A percentile compares a stretch with the other conserved stretches of the same genome.
Evolutionary conservation across 1,284 basidiomycete genomes (phyloP).

Genomic region (Stereum hirsutum): DNA sequence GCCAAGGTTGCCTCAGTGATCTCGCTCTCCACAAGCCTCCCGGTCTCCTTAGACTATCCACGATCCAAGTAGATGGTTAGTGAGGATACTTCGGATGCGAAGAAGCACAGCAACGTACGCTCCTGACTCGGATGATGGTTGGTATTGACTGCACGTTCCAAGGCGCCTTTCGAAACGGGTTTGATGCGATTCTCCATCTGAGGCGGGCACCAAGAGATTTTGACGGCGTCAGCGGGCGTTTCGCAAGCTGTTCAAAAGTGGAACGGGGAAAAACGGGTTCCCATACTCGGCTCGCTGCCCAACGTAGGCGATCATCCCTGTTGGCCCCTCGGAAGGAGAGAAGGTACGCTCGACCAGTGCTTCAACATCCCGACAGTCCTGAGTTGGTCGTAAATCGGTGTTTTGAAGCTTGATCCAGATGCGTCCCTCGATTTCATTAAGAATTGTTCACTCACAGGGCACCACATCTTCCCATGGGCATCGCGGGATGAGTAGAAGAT

Average conservation of each 20-base stretch:
- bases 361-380: slow-evolving; percentile 75
- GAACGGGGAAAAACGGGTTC: not conserved
- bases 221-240: slow-evolving; percentile 2
- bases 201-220: slow-evolving; percentile 4
- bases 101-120: slow-evolving; percentile 38
- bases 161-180: slow-evolving; percentile 52
- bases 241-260: not conserved
- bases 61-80: not conserved
- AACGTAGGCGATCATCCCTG: slow-evolving; percentile 65
- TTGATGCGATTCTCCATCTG: slow-evolving; percentile 62
- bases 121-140: slow-evolving; percentile 60
- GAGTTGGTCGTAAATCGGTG: not conserved
- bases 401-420: slow-evolving; percentile 1
- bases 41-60: slow-evolving; percentile 42
- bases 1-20: slow-evolving; percentile 21
- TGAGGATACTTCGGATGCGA: not conserved
- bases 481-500: slow-evolving; percentile 59
- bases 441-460: slow-evolving; percentile 38
- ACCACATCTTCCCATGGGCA: slow-evolving; percentile 48
- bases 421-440: not conserved
- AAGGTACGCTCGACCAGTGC: slow-evolving; percentile 49
- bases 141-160: slow-evolving; percentile 64
- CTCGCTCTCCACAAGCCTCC: slow-evolving; percentile 49
- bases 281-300: slow-evolving; percentile 62
- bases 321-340: slow-evolving; percentile 38